Evolutionary conservation across 2,329 filamentous ascomycete genomes (phyloP).

Genomic region (Hortaea sp.): DNA sequence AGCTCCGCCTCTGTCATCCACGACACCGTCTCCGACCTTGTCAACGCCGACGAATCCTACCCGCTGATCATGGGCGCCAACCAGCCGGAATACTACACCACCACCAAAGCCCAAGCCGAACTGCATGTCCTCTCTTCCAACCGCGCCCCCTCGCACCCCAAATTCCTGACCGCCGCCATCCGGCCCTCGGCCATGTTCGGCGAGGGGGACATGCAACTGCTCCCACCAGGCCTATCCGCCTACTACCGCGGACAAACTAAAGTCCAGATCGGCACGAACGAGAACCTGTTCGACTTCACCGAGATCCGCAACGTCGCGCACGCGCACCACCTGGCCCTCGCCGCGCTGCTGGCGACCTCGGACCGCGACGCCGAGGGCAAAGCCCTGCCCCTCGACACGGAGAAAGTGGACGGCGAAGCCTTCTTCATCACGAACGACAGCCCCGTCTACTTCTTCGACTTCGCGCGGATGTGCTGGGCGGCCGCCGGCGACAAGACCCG

Average conservation of each 20-base stretch:
- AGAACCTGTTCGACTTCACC: slow-evolving; percentile 46
- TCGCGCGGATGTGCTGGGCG: slow-evolving; percentile 37
- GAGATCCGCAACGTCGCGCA: slow-evolving; percentile 44
- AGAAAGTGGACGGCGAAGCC: slow-evolving; percentile 40
- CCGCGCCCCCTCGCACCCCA: slow-evolving; percentile 28
- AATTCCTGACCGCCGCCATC: slow-evolving; percentile 41
- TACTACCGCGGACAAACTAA: slow-evolving; percentile 39
- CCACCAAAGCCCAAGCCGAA: slow-evolving; percentile 42
- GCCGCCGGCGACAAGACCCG: slow-evolving; percentile 32
- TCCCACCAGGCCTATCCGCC: slow-evolving; percentile 35
- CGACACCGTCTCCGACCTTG: slow-evolving; percentile 33
- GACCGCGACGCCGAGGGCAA: slow-evolving; percentile 22
- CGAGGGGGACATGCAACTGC: slow-evolving; percentile 37
- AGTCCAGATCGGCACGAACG: slow-evolving; percentile 42
- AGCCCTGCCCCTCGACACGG: slow-evolving; percentile 34
- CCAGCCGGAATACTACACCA: slow-evolving; percentile 43
- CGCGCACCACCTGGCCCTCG: slow-evolving; percentile 41
- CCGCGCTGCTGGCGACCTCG: slow-evolving; percentile 38
- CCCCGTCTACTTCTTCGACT: slow-evolving; percentile 43
- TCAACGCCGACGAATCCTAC: slow-evolving; percentile 41
- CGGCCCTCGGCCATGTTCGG: slow-evolving; percentile 44
- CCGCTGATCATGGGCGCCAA: slow-evolving; percentile 34
- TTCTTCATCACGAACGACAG: slow-evolving; percentile 44
- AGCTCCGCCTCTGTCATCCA: slow-evolving; percentile 42
- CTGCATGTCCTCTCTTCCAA: slow-evolving; percentile 40